Conservation (phyloP, 225 moss, liverwort and hornwort species). For the Straminergon stramineum region DNA sequence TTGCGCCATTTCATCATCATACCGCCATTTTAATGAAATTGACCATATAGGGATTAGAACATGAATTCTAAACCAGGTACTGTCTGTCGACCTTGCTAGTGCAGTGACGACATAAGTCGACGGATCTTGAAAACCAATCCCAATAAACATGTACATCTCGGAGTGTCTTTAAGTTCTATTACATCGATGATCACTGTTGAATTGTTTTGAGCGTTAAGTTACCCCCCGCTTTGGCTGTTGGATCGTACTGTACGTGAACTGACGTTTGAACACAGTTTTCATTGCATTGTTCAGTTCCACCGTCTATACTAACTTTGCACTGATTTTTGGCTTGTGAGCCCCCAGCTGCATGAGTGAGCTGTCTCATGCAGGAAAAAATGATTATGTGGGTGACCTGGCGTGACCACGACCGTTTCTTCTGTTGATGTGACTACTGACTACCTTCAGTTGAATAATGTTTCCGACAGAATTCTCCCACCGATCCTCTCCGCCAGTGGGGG, state of each 20-base stretch:
- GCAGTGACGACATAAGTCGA: background rate
- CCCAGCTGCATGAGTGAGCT: background rate
- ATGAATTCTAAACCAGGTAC: background rate
- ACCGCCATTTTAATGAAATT: no score
- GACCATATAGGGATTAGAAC: no score
- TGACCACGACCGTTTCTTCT: background rate
- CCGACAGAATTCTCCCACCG: background rate
- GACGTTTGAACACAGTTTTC: background rate
- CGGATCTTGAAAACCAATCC: background rate
- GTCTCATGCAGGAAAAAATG: background rate
- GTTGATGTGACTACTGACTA: background rate
- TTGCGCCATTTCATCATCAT: no score
- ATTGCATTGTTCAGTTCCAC: background rate
- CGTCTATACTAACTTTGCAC: background rate
- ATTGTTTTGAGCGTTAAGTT: background rate
- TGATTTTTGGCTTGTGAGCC: background rate
- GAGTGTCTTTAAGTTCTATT: background rate
- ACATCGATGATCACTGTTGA: background rate
- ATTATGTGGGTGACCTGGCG: background rate
- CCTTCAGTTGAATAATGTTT: background rate
- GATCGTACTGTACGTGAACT: background rate
- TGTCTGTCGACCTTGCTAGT: background rate
- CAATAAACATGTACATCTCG: background rate
- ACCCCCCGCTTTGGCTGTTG: background rate
- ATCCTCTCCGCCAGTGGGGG: background rate